Percentiles rank a stretch among this genome's conserved stretches.
These are phyloP conservation scores for Mycosphaerella arachidis DNA, from an alignment of 2,329 filamentous ascomycete genomes.

Conservation along the genomic window DNA sequence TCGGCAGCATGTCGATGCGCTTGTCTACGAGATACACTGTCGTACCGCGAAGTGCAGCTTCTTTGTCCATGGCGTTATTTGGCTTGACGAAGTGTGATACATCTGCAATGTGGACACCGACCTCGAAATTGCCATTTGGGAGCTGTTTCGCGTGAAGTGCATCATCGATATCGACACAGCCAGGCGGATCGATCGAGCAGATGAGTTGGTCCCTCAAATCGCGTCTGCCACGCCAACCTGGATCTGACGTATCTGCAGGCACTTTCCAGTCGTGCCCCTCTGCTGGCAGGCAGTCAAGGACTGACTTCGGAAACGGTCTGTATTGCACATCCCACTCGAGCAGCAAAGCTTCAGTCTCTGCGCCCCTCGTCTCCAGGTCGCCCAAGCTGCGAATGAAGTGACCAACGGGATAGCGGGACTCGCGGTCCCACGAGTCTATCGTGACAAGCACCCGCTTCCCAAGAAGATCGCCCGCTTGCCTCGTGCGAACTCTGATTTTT, in stretches of 20 bases:
- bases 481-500: constrained; percentile 87
- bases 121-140: constrained; percentile 89
- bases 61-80: constrained; percentile 92
- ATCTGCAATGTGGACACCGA: constrained; percentile 97
- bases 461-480: constrained; percentile 81
- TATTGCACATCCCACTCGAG: constrained; percentile 98
- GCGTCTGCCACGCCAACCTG: constrained; percentile 78
- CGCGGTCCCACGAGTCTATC: constrained; percentile 91
- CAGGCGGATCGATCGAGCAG: constrained; percentile 94
- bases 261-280: constrained; percentile 96
- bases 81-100: constrained; percentile 99
- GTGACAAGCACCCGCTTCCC: constrained; percentile 90
- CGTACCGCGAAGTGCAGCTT: constrained; percentile 89
- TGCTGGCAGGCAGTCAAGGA: constrained; percentile 83
- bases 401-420: constrained; percentile 85
- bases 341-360: constrained; percentile 89
- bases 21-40: constrained; percentile 98
- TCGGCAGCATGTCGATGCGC: constrained; percentile 98
- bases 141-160: constrained; percentile 81
- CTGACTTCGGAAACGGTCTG: constrained; percentile 90
- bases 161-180: constrained; percentile 97
- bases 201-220: constrained; percentile 83
- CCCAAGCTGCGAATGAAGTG: constrained; percentile 92
- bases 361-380: constrained; percentile 93
- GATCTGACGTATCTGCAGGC: constrained; percentile 70